These are phyloP conservation scores for Ceratobasidium sp. DNA, from an alignment of 1,284 basidiomycete species.

Conservation along the genomic window DNA sequence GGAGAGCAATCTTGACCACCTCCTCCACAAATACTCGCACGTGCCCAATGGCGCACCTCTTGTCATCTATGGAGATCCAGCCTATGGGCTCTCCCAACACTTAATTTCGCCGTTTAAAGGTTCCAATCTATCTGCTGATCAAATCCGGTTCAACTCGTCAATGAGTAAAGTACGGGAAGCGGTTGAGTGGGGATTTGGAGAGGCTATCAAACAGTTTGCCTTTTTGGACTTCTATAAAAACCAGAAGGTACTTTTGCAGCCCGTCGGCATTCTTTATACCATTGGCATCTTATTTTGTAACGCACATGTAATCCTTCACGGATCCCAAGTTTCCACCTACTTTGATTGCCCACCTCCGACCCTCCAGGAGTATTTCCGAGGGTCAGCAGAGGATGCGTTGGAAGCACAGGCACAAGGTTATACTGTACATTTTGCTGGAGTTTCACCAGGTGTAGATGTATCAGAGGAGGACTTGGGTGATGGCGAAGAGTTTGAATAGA, in stretches of 20 bases:
- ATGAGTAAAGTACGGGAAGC: constrained; percentile 42
- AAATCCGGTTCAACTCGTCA: constrained; percentile 7
- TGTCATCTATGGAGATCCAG: constrained; percentile 54
- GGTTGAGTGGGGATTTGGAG: constrained; percentile 40
- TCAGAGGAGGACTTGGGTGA: too few relatives aligned
- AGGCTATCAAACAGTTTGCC: not conserved
- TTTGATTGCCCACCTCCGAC: constrained; percentile 52
- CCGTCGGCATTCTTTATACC: constrained; percentile 50
- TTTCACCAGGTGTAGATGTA: too few relatives aligned
- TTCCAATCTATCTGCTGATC: not conserved
- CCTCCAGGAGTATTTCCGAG: constrained; percentile 49
- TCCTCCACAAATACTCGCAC: constrained; percentile 8
- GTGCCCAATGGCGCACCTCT: constrained; percentile 12
- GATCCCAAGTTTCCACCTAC: constrained; percentile 52
- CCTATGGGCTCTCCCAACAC: constrained; percentile 52
- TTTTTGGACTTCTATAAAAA: constrained; percentile 33
- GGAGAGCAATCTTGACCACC: not conserved
- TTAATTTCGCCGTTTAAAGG: constrained; percentile 53
- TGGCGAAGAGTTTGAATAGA: too few relatives aligned
- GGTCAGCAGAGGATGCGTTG: not conserved
- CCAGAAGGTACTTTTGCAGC: constrained; percentile 38
- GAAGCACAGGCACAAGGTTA: not conserved
- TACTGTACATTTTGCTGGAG: too few relatives aligned
- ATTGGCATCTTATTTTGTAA: constrained; percentile 53
- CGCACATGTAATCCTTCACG: constrained; percentile 50